Percentiles rank a stretch among this genome's conserved stretches.
phyloP scores from a whole-genome alignment of 805 yeast genomes.

The Metschnikowia picachoensis region DNA sequence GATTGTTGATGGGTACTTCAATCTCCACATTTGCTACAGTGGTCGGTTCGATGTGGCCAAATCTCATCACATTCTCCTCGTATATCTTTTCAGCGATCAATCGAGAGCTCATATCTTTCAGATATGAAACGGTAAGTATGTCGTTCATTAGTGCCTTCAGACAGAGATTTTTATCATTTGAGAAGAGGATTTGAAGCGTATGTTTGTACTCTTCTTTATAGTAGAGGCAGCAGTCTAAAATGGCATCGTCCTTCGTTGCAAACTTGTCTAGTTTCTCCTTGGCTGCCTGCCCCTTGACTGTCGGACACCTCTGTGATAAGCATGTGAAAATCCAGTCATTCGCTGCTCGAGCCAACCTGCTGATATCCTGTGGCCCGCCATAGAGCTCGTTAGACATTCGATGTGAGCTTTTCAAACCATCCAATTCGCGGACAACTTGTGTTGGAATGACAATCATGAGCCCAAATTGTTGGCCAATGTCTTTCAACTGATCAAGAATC shows the following conservation, averaged over 20 bases:
- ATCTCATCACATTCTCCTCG: conserved; percentile 30
- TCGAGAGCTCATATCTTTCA: conserved; percentile 42
- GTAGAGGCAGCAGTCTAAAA: conserved; percentile 78
- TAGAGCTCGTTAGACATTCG: conserved; percentile 14
- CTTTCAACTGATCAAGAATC: conserved; percentile 50
- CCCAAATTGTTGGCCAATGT: conserved; percentile 36
- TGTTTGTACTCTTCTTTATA: conserved; percentile 39
- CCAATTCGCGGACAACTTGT: conserved; percentile 73
- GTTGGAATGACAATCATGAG: conserved; percentile 63
- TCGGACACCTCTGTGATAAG: conserved; percentile 48
- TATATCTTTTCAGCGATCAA: conserved; percentile 40
- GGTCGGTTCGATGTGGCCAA: conserved; percentile 18
- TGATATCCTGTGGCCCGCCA: conserved; percentile 33
- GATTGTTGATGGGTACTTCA: conserved; percentile 6
- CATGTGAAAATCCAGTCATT: conserved; percentile 70
- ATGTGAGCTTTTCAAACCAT: conserved; percentile 58
- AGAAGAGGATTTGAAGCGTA: conserved; percentile 53
- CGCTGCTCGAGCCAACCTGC: conserved; percentile 63
- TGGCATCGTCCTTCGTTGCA: conserved; percentile 69
- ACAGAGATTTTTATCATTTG: conserved; percentile 84
- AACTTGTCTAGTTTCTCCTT: conserved; percentile 47
- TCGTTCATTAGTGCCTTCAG: conserved; percentile 68
- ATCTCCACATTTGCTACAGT: conserved; percentile 4
- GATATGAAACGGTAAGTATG: conserved; percentile 56
- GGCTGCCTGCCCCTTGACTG: conserved; percentile 62